Conservation (phyloP, 768 basidiomycete species). For the Tricholoma furcatifolium region DNA sequence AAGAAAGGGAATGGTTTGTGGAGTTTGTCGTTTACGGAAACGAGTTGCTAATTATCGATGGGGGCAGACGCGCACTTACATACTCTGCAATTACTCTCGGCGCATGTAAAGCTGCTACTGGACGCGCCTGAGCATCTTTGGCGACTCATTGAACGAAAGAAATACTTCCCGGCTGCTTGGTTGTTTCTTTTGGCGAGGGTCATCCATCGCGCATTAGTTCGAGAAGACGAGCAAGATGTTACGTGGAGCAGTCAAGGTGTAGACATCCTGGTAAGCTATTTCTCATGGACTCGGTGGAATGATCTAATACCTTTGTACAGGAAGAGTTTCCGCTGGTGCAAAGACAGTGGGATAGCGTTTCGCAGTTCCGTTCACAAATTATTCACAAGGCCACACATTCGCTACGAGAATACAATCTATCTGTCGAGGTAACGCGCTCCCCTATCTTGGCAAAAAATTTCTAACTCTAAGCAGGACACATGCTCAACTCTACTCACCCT, state of each 20-base stretch:
- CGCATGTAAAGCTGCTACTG: constrained; percentile 87
- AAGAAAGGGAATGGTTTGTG: constrained; percentile 42
- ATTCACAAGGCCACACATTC: constrained; percentile 83
- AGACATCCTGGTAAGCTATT: constrained; percentile 53
- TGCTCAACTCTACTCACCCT: constrained; percentile 81
- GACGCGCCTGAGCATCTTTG: constrained; percentile 93
- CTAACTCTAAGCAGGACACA: constrained; percentile 46
- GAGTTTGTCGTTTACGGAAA: background rate
- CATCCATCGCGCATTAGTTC: constrained; percentile 72
- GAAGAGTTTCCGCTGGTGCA: constrained; percentile 86
- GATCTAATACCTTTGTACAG: constrained; percentile 33
- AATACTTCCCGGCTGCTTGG: constrained; percentile 84
- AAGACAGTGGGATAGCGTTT: constrained; percentile 90
- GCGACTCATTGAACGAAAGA: constrained; percentile 78
- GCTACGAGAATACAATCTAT: constrained; percentile 59
- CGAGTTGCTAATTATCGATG: background rate
- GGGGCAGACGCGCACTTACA: constrained; percentile 63
- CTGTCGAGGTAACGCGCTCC: constrained; percentile 45
- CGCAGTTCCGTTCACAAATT: constrained; percentile 86
- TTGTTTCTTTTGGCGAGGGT: constrained; percentile 84
- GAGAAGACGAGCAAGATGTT: constrained; percentile 62
- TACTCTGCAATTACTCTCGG: constrained; percentile 72
- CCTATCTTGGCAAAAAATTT: background rate
- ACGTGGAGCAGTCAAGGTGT: constrained; percentile 59
- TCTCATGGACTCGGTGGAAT: background rate